A percentile compares a stretch with the other conserved stretches of the same genome.
Evolutionary conservation across 108 stramenopile genomes (phyloP).

Genomic region (Cylindrotheca closterium): DNA sequence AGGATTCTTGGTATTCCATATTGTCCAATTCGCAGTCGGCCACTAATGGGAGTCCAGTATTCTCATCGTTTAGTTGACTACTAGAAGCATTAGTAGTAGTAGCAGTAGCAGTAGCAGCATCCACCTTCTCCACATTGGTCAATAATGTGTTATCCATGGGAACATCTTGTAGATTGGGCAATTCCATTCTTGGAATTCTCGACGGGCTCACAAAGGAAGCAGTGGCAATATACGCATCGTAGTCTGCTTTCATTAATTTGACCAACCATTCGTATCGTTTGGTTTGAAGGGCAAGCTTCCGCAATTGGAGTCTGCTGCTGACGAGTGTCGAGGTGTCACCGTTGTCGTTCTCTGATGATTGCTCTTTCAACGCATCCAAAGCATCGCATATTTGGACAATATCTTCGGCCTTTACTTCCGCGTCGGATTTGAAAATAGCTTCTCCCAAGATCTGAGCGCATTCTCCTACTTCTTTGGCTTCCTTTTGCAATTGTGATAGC

Average conservation of each 20-base stretch:
- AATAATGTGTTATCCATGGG: conserved; percentile 10
- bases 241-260: conserved; percentile 55
- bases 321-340: conserved; percentile 16
- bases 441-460: conserved; percentile 19
- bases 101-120: neutral
- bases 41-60: conserved; percentile 50
- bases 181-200: conserved; percentile 55
- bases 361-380: conserved; percentile 39
- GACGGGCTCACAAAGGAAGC: conserved; percentile 75
- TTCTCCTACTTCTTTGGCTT: conserved; percentile 35
- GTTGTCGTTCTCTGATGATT: conserved; percentile 5
- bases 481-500: conserved; percentile 5
- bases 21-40: conserved; percentile 66
- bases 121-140: neutral
- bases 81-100: no score
- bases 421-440: conserved; percentile 19
- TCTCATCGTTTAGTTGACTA: conserved; percentile 10
- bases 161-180: conserved; percentile 82
- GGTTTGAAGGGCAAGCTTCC: conserved; percentile 50
- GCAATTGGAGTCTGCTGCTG: conserved; percentile 26
- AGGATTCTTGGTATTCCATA: conserved; percentile 54
- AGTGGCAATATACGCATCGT: conserved; percentile 72
- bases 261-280: conserved; percentile 65
- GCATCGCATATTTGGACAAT: conserved; percentile 70
- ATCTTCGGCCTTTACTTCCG: conserved; percentile 39